Conservation (phyloP, 2,329 filamentous ascomycete species). For the Fusarium ramigenum region DNA sequence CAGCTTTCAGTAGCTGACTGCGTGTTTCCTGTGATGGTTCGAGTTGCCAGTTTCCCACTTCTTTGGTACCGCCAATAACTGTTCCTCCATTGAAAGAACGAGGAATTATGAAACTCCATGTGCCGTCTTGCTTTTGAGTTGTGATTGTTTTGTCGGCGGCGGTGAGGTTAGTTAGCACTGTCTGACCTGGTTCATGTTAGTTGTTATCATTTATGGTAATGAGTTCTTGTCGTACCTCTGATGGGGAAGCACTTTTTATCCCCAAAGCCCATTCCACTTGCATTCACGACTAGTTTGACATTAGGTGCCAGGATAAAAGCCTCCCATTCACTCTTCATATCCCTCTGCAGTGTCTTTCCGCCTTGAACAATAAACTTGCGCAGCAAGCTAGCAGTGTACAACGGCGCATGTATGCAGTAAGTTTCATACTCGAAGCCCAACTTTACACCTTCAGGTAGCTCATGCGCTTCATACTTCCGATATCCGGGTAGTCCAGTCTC, state of each 20-base stretch:
- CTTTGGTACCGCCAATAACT: conserved; percentile 73
- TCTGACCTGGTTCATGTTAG: conserved; percentile 44
- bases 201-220: fast-evolving
- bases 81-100: conserved; percentile 70
- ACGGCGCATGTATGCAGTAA: conserved; percentile 64
- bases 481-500: conserved; percentile 46
- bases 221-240: conserved; percentile 32
- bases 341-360: conserved; percentile 41
- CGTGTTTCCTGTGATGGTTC: conserved; percentile 59
- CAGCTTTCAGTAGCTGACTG: conserved; percentile 37
- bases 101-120: conserved; percentile 71
- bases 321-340: conserved; percentile 47
- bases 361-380: conserved; percentile 46
- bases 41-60: conserved; percentile 64
- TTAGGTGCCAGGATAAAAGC: conserved; percentile 38
- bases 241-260: conserved; percentile 48
- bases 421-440: conserved; percentile 63
- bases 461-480: conserved; percentile 42
- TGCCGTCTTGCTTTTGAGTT: conserved; percentile 69
- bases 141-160: conserved; percentile 58
- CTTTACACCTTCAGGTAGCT: conserved; percentile 54
- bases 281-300: conserved; percentile 46
- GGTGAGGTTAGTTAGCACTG: conserved; percentile 50
- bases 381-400: conserved; percentile 57
- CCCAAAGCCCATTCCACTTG: conserved; percentile 48